Percentiles rank a stretch among this genome's conserved stretches.
Evolutionary conservation across 176 grass and related monocot genomes (phyloP).

Genomic region (Cenchrus purpureus): DNA sequence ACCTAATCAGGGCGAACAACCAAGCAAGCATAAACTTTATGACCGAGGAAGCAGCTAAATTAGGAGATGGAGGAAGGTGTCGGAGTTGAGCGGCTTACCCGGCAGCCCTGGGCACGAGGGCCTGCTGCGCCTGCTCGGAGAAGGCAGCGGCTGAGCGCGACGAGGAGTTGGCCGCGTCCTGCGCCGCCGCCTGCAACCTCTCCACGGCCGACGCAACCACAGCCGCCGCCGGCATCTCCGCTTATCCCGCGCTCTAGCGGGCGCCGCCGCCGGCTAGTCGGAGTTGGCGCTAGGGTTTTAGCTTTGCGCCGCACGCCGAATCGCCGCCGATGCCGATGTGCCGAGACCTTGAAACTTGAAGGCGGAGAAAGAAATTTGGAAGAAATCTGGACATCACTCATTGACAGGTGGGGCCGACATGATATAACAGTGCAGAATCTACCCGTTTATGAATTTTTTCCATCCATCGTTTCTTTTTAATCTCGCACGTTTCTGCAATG

Average conservation of each 20-base stretch:
- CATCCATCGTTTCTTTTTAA: too few species aligned
- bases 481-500: too few species aligned
- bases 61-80: background rate
- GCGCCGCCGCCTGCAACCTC: conserved; percentile 29
- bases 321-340: too few species aligned
- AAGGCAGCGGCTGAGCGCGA: conserved; percentile 38
- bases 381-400: background rate
- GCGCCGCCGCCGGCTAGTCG: background rate
- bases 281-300: conserved; percentile 30
- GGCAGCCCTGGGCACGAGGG: conserved; percentile 34
- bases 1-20: conserved; percentile 6
- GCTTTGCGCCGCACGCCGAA: background rate
- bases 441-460: background rate
- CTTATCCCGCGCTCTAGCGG: background rate
- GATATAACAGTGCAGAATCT: background rate
- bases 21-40: background rate
- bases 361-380: background rate
- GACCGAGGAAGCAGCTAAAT: too few species aligned
- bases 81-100: conserved; percentile 24
- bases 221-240: conserved; percentile 23
- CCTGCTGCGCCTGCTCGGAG: conserved; percentile 44
- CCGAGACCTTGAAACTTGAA: background rate
- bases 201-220: conserved; percentile 25
- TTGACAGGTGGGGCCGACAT: conserved; percentile 26
- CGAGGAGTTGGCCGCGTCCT: conserved; percentile 44